phyloP scores from a whole-genome alignment of 192 early-diverging fungal species.

The Glomus cerebriforme region DNA sequence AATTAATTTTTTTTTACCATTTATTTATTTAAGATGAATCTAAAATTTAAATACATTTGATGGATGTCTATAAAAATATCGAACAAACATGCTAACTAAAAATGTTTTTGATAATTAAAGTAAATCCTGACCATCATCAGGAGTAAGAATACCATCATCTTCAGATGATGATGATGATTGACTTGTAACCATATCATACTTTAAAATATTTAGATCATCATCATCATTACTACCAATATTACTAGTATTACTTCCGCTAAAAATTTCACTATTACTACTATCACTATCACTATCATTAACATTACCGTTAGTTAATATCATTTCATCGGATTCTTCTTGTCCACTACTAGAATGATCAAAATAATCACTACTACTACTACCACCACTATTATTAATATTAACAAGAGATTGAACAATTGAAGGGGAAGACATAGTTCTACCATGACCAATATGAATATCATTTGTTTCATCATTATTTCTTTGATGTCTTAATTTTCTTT shows the following conservation, averaged over 20 bases:
- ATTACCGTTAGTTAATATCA: neutral
- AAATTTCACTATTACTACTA: conserved; percentile 2
- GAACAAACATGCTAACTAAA: neutral
- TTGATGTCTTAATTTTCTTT: neutral
- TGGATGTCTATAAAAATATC: too few relatives aligned
- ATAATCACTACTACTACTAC: conserved; percentile 24
- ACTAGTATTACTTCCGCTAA: neutral
- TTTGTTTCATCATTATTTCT: neutral
- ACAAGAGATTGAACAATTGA: neutral
- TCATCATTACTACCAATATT: neutral
- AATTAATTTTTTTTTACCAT: too few relatives aligned
- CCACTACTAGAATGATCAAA: neutral
- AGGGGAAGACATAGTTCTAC: neutral
- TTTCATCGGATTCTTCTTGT: conserved; percentile 21
- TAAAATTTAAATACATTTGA: neutral
- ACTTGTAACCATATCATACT: neutral
- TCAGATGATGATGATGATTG: conserved; percentile 7
- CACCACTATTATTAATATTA: conserved; percentile 8
- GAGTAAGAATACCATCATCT: neutral
- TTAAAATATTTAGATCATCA: neutral
- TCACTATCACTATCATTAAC: conserved; percentile 18
- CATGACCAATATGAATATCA: neutral
- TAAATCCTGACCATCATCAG: conserved; percentile 14
- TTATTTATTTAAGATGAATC: too few relatives aligned
- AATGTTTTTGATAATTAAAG: neutral